Evolutionary conservation across 176 grass and related monocot species (phyloP).

Genomic region (Oryza officinalis): DNA sequence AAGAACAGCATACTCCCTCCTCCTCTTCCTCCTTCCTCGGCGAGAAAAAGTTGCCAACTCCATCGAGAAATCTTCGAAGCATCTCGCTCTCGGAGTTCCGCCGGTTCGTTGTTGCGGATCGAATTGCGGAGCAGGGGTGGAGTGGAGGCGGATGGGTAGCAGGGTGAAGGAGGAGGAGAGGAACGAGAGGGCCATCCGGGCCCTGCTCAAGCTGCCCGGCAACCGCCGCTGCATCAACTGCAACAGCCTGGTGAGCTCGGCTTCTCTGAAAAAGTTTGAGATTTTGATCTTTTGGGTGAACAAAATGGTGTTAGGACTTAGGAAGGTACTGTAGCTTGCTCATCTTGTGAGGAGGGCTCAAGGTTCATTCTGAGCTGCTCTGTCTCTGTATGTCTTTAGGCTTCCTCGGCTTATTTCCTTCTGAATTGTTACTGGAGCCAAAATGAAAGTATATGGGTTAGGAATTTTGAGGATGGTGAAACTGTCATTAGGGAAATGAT

Average conservation of each 20-base stretch:
- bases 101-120: neutral
- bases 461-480: neutral
- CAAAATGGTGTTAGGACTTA: neutral
- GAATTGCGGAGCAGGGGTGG: neutral
- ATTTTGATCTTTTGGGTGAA: neutral
- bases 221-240: constrained; percentile 72
- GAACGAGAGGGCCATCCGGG: constrained; percentile 58
- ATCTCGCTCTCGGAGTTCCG: neutral
- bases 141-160: constrained; percentile 34
- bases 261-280: neutral
- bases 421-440: neutral
- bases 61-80: neutral
- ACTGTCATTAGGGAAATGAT: neutral
- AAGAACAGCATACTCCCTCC: neutral
- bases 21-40: too few species aligned
- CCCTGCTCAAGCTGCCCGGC: constrained; percentile 52
- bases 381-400: neutral
- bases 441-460: too few species aligned
- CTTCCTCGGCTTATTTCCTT: neutral
- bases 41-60: constrained; percentile 11
- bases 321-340: neutral
- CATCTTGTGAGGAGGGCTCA: neutral
- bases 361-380: neutral
- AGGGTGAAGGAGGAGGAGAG: constrained; percentile 66
- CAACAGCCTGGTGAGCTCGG: constrained; percentile 50